Percentiles rank a stretch among this genome's conserved stretches.
These are phyloP conservation scores for Otatea glauca DNA, from an alignment of 176 grass and related monocot species.

Conservation along the genomic window DNA sequence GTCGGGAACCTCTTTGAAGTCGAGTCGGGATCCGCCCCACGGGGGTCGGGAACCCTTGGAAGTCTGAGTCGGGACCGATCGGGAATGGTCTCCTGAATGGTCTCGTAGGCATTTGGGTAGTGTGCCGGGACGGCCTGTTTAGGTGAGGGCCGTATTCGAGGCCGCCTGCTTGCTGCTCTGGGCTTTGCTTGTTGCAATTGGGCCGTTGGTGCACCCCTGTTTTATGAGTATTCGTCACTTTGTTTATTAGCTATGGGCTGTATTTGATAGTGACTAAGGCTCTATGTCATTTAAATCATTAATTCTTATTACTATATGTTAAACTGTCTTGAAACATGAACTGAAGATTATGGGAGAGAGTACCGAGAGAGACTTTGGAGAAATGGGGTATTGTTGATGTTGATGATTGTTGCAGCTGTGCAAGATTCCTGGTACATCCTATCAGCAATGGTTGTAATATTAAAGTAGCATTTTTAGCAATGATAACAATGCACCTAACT, in stretches of 20 bases:
- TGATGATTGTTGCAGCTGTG: constrained; percentile 89
- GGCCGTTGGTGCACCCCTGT: too few relatives aligned
- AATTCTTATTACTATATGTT: background rate
- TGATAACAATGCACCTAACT: constrained; percentile 27
- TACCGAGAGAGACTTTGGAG: constrained; percentile 83
- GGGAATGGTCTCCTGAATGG: too few relatives aligned
- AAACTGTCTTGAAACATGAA: constrained; percentile 16
- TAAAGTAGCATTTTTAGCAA: constrained; percentile 17
- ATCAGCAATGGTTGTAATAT: constrained; percentile 31
- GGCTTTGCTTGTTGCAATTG: too few relatives aligned
- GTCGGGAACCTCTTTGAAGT: too few relatives aligned
- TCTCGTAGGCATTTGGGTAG: too few relatives aligned
- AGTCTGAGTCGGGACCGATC: too few relatives aligned
- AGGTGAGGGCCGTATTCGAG: too few relatives aligned
- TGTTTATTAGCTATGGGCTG: background rate
- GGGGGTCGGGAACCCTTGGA: too few relatives aligned
- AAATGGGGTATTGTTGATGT: constrained; percentile 94
- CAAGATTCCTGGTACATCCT: constrained; percentile 74
- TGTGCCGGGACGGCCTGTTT: too few relatives aligned
- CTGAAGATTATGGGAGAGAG: constrained; percentile 93
- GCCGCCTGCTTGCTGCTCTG: too few relatives aligned
- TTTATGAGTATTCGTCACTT: too few relatives aligned
- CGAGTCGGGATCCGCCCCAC: too few relatives aligned
- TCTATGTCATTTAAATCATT: constrained; percentile 10
- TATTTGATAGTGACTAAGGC: background rate